A percentile compares a stretch with the other conserved stretches of the same genome.
Evolutionary conservation across 257 asterid genomes (phyloP).

Genomic region (Lycium ferocissimum): DNA sequence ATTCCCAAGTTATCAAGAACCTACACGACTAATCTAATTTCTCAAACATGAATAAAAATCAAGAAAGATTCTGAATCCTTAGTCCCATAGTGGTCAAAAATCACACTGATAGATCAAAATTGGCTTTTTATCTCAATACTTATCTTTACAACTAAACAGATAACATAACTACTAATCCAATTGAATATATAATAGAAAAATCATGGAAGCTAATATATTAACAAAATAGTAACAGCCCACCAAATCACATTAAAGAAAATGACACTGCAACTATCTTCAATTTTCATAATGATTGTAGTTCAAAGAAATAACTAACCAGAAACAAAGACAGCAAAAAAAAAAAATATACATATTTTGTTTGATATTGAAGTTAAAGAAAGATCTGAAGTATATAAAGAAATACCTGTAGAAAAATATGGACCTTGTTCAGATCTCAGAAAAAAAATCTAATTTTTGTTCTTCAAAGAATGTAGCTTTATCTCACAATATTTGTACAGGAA

Average conservation of each 20-base stretch:
- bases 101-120: neutral
- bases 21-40: neutral
- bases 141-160: neutral
- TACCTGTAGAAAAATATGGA: neutral
- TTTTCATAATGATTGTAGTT: neutral
- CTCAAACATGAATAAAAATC: neutral
- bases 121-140: neutral
- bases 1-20: neutral
- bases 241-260: neutral
- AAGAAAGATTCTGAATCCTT: neutral
- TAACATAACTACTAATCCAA: constrained; percentile 7
- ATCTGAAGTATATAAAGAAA: neutral
- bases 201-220: neutral
- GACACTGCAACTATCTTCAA: constrained; percentile 18
- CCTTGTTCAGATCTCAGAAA: constrained; percentile 27
- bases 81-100: constrained; percentile 7
- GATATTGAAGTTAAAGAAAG: neutral
- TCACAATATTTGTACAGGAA: neutral
- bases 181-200: neutral
- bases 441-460: neutral
- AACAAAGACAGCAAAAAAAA: neutral
- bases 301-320: neutral
- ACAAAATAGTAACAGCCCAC: neutral
- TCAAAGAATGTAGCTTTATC: constrained; percentile 20
- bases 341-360: neutral